Conservation (phyloP, 1,139 yeast species). For the Suhomyces kunorum region DNA sequence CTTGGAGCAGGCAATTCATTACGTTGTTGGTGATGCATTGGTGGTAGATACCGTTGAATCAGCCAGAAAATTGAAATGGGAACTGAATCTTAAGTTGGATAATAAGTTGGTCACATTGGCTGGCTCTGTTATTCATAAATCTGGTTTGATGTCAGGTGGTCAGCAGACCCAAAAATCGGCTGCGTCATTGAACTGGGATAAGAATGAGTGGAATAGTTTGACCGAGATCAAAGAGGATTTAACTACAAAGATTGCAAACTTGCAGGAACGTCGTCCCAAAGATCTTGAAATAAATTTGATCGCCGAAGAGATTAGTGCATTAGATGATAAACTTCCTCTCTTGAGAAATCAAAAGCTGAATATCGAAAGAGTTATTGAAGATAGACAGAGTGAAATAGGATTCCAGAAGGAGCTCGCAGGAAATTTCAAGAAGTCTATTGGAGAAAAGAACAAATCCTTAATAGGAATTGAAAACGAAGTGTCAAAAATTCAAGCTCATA, state of each 20-base stretch:
- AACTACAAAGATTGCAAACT: conserved; percentile 50
- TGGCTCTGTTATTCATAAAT: conserved; percentile 81
- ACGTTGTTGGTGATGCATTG: conserved; percentile 77
- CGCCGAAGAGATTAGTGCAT: conserved; percentile 51
- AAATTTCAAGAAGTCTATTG: conserved; percentile 21
- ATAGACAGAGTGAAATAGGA: conserved; percentile 55
- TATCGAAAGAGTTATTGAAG: conserved; percentile 53
- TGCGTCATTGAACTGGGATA: conserved; percentile 64
- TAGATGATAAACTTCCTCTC: conserved; percentile 57
- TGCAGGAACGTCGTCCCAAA: conserved; percentile 53
- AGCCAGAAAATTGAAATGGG: conserved; percentile 79
- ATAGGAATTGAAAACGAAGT: conserved; percentile 35
- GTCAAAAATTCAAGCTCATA: conserved; percentile 24
- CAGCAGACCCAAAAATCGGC: conserved; percentile 38
- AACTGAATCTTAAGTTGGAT: conserved; percentile 42
- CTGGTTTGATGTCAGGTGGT: conserved; percentile 96
- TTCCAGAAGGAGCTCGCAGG: conserved; percentile 40
- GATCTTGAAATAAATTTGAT: conserved; percentile 59
- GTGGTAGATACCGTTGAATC: conserved; percentile 71
- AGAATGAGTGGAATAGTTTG: conserved; percentile 62
- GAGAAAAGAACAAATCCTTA: conserved; percentile 24
- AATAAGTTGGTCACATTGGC: conserved; percentile 78
- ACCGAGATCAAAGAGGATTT: conserved; percentile 63
- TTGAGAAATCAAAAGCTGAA: conserved; percentile 53
- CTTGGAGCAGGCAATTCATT: conserved; percentile 76